phyloP scores from a whole-genome alignment of 1,284 basidiomycete genomes.

The Sanghuangporus sanghuang region DNA sequence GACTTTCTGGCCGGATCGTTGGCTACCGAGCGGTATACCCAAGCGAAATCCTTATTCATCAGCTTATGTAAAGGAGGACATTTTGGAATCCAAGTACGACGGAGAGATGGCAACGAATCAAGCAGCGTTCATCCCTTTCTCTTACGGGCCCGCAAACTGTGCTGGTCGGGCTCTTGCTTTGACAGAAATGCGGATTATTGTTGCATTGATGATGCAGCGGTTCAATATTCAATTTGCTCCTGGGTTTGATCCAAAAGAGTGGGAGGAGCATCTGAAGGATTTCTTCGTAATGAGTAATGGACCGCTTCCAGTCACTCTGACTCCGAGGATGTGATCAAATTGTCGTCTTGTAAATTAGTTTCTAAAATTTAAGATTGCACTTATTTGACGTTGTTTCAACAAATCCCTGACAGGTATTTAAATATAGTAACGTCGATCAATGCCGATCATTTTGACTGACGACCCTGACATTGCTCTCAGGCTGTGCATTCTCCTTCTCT shows the following conservation, averaged over 20 bases:
- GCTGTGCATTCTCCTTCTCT: too few species aligned
- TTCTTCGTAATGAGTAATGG: conserved; percentile 7
- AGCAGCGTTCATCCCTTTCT: conserved; percentile 35
- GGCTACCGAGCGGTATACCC: conserved; percentile 24
- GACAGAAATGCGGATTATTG: conserved; percentile 28
- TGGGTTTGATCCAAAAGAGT: conserved; percentile 3
- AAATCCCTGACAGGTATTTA: too few species aligned
- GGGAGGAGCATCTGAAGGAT: neutral
- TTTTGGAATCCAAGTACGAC: neutral
- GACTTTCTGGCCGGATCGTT: conserved; percentile 38
- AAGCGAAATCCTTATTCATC: neutral
- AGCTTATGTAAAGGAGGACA: neutral
- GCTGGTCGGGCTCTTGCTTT: conserved; percentile 30
- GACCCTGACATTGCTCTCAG: too few species aligned
- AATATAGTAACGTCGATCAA: too few species aligned
- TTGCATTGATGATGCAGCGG: conserved; percentile 26
- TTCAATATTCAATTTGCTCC: conserved; percentile 22
- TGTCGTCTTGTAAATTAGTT: neutral
- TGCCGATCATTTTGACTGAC: too few species aligned
- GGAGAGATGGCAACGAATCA: conserved; percentile 24
- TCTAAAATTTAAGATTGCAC: neutral
- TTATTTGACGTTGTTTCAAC: too few species aligned
- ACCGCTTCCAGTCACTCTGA: conserved; percentile 7
- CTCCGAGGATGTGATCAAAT: neutral
- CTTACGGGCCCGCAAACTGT: conserved; percentile 31